A percentile compares a stretch with the other conserved stretches of the same genome.
phyloP scores from a whole-genome alignment of 441 rosid species.

The Adansonia rubrostipa region DNA sequence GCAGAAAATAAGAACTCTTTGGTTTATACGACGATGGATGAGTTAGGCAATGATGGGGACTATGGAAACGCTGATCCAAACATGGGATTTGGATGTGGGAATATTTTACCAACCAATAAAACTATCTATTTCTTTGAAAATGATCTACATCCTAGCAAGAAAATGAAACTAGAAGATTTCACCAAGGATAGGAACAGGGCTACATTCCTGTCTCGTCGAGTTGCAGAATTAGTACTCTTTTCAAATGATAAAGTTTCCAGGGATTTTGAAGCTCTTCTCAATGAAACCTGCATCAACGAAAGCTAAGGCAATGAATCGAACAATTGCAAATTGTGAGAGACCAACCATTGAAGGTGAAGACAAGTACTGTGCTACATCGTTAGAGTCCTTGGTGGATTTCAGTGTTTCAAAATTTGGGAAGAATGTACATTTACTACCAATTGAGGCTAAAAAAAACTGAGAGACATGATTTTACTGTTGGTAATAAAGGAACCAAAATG shows the following conservation, averaged over 20 bases:
- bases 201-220: neutral
- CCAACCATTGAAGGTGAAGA: too few species aligned
- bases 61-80: neutral
- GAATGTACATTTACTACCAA: too few species aligned
- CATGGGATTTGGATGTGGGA: neutral
- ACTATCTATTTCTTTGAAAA: constrained; percentile 6
- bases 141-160: neutral
- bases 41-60: neutral
- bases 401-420: too few species aligned
- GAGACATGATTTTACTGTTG: too few species aligned
- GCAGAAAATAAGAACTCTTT: neutral
- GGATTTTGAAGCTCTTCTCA: neutral
- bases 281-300: neutral
- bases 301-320: neutral
- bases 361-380: too few species aligned
- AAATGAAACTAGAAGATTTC: constrained; percentile 2
- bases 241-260: neutral
- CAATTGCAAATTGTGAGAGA: too few species aligned
- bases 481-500: too few species aligned
- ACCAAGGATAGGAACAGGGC: neutral
- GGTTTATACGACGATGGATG: neutral
- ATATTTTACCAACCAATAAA: neutral
- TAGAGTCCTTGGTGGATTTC: too few species aligned
- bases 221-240: neutral
- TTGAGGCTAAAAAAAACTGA: too few species aligned